Base-by-base conservation (phyloP, 2,329 filamentous ascomycete species). In the Rhynchosporium agropyri region DNA sequence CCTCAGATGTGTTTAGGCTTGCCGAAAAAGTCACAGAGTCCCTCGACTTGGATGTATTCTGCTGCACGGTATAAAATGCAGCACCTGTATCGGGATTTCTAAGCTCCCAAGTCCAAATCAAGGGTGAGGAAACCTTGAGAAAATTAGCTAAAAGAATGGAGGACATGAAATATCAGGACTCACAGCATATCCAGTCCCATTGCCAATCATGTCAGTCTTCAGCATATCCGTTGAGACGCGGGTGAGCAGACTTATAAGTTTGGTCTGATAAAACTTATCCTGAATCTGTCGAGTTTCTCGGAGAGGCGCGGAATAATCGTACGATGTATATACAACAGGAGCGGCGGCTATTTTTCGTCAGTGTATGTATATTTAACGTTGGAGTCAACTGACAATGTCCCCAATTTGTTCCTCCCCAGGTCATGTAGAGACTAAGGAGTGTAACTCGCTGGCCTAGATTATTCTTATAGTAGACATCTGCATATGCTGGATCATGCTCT, bases 401-500 rank as follows among this genome's bases (percentile, higher is more conserved):
- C 82, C 82, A 84, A 64, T 82, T 84, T 0, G 82, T 84, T 0
- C 82, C 82, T n/a, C 82, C 82, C 67, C 77, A 82, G 0, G 78
- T 76, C 77, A 84, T 83, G 66, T 84, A 84, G 13, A 84, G 63
- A 51, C 76, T 83, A 40, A 81, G 73, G 10, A 83, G 70, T 0
- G 80, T 83, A 1, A 79, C 75, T 28, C 78, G 74, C 59, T 83
- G 81, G 5, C 77, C 82, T 61, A 84, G 78, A 58, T 83, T 80
- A 66, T 83, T 81, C 69, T 84, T 84, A 70, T 84, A 84, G 61
- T 82, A 84, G 1, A 85, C 79, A 71, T 84, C 81, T 1, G 81
- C 77, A 69, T 82, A 84, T 12, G 77, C 77, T 0, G 77, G 76
- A 10, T 75, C 73, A 58, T 80, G 79, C 51, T 82, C 79, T 0